These are phyloP conservation scores for Elongisporangium senticosum DNA, from an alignment of 352 stramenopile genomes.

Conservation along the genomic window DNA sequence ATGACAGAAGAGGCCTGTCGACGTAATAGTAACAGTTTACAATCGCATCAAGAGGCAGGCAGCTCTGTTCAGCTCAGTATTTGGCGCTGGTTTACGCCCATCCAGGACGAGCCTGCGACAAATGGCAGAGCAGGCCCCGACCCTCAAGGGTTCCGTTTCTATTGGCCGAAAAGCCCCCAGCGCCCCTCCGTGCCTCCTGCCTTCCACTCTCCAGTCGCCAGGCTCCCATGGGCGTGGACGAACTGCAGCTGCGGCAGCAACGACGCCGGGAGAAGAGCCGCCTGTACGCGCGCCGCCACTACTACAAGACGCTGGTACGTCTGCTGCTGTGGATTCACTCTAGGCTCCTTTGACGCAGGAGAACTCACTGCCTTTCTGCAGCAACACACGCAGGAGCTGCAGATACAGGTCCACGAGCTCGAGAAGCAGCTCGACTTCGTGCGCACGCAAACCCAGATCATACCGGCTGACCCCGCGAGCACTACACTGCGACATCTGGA, in stretches of 20 bases:
- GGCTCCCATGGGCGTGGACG: not conserved
- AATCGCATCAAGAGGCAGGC: not conserved
- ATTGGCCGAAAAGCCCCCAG: not conserved
- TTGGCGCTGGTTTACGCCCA: not conserved
- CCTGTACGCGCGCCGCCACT: not conserved
- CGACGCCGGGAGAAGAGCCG: not conserved
- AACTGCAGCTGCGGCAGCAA: not conserved
- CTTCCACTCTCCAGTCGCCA: too few relatives aligned
- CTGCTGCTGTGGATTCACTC: not conserved
- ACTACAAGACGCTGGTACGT: not conserved
- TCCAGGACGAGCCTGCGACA: not conserved
- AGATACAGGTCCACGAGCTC: not conserved
- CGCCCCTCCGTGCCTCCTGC: not conserved
- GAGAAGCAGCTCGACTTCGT: not conserved
- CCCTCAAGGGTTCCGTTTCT: not conserved
- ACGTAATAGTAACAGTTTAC: not conserved
- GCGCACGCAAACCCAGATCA: not conserved
- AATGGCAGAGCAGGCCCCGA: not conserved
- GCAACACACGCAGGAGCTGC: not conserved
- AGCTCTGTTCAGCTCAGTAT: too few relatives aligned
- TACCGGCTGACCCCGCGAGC: not conserved
- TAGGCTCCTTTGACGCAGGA: not conserved
- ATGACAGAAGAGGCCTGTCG: not conserved
- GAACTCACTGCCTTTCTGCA: not conserved
- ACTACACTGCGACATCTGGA: not conserved